Conservation (phyloP, 176 grass and related monocot species). For the Leersia perrieri region DNA sequence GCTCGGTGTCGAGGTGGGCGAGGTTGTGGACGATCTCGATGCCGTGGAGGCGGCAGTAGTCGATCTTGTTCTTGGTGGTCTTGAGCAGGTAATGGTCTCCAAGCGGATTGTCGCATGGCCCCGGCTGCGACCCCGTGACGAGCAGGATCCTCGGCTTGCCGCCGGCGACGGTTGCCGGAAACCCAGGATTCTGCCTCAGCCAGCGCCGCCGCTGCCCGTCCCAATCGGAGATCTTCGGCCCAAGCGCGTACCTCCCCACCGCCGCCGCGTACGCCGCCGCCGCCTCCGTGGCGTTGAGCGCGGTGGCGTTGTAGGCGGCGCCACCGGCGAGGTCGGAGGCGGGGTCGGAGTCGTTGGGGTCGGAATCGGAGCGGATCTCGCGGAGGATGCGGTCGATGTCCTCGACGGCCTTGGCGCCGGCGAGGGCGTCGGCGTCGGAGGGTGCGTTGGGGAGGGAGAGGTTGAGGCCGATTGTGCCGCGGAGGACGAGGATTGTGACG, state of each 20-base stretch:
- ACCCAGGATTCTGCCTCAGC: conserved; percentile 63
- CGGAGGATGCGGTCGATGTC: conserved; percentile 91
- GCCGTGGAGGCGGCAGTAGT: conserved; percentile 84
- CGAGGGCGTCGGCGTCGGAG: conserved; percentile 45
- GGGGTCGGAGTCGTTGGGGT: conserved; percentile 42
- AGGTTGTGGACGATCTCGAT: conserved; percentile 94
- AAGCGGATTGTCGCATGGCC: conserved; percentile 79
- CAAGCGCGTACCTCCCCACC: conserved; percentile 50
- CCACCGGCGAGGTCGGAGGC: background rate
- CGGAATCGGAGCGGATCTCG: conserved; percentile 87
- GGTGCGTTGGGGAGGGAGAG: conserved; percentile 48
- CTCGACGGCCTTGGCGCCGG: conserved; percentile 64
- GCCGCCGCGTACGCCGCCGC: conserved; percentile 25
- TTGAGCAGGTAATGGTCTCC: conserved; percentile 97
- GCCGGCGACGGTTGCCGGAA: conserved; percentile 39
- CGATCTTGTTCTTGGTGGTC: conserved; percentile 91
- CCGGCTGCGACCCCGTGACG: conserved; percentile 79
- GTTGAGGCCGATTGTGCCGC: conserved; percentile 73
- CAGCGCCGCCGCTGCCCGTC: conserved; percentile 62
- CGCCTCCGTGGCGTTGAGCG: conserved; percentile 29
- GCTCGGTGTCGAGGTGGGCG: conserved; percentile 81
- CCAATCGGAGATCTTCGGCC: conserved; percentile 75
- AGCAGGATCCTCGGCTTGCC: conserved; percentile 77
- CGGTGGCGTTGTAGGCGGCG: conserved; percentile 28
- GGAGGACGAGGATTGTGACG: conserved; percentile 86